A percentile compares a stretch with the other conserved stretches of the same genome.
Conservation (phyloP, 2,329 filamentous ascomycete species). For the Xylaria polymorpha region DNA sequence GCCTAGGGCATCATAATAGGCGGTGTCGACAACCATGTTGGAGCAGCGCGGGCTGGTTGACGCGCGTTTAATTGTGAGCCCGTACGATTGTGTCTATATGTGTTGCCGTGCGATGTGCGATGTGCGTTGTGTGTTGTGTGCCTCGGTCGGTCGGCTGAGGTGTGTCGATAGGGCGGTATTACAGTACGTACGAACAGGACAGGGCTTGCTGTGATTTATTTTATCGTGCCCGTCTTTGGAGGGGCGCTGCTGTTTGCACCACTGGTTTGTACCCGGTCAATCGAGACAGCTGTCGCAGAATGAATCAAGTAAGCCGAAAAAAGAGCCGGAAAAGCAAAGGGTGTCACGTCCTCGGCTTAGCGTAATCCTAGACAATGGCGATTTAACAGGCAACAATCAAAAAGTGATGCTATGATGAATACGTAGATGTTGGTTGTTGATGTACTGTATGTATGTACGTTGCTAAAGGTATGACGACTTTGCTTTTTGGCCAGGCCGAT, state of each 20-base stretch:
- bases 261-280: background rate
- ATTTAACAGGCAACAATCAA: background rate
- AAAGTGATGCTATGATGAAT: slow-evolving; percentile 20
- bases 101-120: background rate
- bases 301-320: slow-evolving; percentile 2
- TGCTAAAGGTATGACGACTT: slow-evolving; percentile 35
- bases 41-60: background rate
- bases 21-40: slow-evolving; percentile 85
- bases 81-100: background rate
- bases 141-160: background rate
- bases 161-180: background rate
- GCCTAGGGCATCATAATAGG: slow-evolving; percentile 88
- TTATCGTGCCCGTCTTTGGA: slow-evolving; percentile 4
- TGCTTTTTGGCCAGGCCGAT: slow-evolving; percentile 33
- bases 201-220: slow-evolving; percentile 17
- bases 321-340: slow-evolving; percentile 6
- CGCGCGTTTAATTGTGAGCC: slow-evolving; percentile 4
- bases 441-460: slow-evolving; percentile 12
- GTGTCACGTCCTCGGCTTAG: background rate
- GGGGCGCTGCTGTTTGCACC: slow-evolving; percentile 12
- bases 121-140: background rate
- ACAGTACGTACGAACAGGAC: background rate
- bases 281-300: slow-evolving; percentile 8
- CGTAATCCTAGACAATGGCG: background rate
- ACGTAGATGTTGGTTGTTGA: too few relatives aligned